Conservation (phyloP, 1,284 basidiomycete genomes). For the Ceratobasidium sp. region DNA sequence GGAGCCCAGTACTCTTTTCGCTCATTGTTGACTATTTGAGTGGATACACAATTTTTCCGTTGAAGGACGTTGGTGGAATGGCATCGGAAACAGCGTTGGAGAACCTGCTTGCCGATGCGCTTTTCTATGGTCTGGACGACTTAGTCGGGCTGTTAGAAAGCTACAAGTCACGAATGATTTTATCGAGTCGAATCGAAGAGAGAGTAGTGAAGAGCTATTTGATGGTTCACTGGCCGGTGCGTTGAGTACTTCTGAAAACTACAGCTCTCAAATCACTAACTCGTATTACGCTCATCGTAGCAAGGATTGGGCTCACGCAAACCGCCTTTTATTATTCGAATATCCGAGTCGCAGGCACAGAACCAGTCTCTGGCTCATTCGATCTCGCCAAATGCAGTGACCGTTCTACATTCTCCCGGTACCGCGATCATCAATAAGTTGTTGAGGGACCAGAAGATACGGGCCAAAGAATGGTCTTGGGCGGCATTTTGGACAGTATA, state of each 20-base stretch:
- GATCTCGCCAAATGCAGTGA: neutral
- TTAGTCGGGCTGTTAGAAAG: conserved; percentile 5
- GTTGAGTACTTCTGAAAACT: neutral
- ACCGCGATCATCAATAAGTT: neutral
- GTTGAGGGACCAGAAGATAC: conserved; percentile 14
- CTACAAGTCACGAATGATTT: neutral
- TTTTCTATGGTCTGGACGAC: conserved; percentile 24
- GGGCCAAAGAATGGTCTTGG: conserved; percentile 7
- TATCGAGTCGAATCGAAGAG: neutral
- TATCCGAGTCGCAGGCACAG: conserved; percentile 16
- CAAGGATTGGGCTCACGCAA: conserved; percentile 21
- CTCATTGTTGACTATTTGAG: conserved; percentile 25
- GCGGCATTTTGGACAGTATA: conserved; percentile 22
- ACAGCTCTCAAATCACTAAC: neutral
- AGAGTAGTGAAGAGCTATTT: conserved; percentile 9
- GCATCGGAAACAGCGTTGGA: neutral
- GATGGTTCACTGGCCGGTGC: conserved; percentile 22
- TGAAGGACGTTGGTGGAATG: neutral
- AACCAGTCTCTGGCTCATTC: conserved; percentile 16
- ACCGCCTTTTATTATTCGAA: neutral
- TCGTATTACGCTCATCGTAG: neutral
- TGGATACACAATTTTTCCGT: conserved; percentile 17
- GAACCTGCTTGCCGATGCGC: conserved; percentile 22
- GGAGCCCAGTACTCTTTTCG: conserved; percentile 1
- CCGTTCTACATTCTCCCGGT: conserved; percentile 7